Evolutionary conservation across 164 flowering plant genomes (phyloP), one percentile per base, ranked within the genome.

Genomic region (Vitis amurensis): DNA sequence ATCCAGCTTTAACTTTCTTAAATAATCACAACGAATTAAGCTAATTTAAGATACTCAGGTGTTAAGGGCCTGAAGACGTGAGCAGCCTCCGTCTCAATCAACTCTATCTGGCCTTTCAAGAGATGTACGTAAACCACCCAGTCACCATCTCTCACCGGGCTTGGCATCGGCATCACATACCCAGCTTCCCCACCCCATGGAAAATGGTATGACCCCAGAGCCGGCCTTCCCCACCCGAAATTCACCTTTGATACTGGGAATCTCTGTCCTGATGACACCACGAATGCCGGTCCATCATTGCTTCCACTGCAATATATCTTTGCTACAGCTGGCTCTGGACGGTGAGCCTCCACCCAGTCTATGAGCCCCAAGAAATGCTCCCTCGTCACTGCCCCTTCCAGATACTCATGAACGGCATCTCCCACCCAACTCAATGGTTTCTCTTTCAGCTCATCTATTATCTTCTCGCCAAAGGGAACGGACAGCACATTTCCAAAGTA

Each of bases 61-160:
- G 23, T 19, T 19, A 19, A 19, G 23, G 23, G 23, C 23, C 23
- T 19, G 23, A 19, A 19, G 23, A 19, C 23, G 23, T 19, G 23
- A 19, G 23, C 23, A 19, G 23, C 23, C 23, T 19, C 23, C 23
- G 23, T 19, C 23, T 19, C 23, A 19, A 88, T 69, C 53, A 75
- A 19, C 52, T 80, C 81, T 61, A 88, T 11, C 50, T 86, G 86
- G 58, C 37, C 47, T 27, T 65, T 62, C 37, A 56, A 4, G 1
- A 85, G 74, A 72, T 81, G 90, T 83, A 83, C 60, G 69, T 86
- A 88, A 47, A 88, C 88, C 23, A 87, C 59, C 93, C 90, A 85
- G 68, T 88, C 90, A 1, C 90, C 90, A 53, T 81, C 72, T 31
- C 63, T 71, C 0, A 31, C 53, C 0, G 85, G 71, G 50, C 80